Evolutionary conservation across 2,329 filamentous ascomycete genomes (phyloP).

Genomic region (Aureobasidium sp.): DNA sequence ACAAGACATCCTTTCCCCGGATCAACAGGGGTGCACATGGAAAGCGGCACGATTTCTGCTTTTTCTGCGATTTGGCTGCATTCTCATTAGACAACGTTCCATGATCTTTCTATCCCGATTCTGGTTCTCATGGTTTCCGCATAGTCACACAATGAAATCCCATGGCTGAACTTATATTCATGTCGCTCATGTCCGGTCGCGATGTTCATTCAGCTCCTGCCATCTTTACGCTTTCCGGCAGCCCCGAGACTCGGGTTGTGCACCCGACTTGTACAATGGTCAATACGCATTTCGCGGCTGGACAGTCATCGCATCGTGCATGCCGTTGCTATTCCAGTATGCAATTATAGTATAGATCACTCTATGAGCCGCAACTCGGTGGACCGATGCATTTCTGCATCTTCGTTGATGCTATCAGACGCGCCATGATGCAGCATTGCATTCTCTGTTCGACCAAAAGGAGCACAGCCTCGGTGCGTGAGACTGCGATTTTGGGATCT

Average conservation of each 20-base stretch:
- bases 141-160: background rate
- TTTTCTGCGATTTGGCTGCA: background rate
- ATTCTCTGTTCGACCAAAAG: background rate
- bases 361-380: background rate
- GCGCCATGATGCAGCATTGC: constrained; percentile 4
- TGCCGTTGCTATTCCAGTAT: background rate
- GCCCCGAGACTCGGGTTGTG: constrained; percentile 4
- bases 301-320: background rate
- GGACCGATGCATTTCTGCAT: constrained; percentile 3
- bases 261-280: background rate
- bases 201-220: background rate
- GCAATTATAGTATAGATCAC: background rate
- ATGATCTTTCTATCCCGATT: background rate
- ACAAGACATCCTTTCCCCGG: background rate
- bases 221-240: background rate
- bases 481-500: background rate
- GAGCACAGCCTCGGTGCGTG: background rate
- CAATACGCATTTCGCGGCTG: background rate
- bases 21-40: constrained; percentile 7
- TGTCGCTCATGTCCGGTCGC: constrained; percentile 3
- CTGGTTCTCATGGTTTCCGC: background rate
- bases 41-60: constrained; percentile 5
- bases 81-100: background rate
- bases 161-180: background rate
- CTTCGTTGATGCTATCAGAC: constrained; percentile 4